phyloP scores from a whole-genome alignment of 345 rosid genomes.

The Luvunga scandens region DNA sequence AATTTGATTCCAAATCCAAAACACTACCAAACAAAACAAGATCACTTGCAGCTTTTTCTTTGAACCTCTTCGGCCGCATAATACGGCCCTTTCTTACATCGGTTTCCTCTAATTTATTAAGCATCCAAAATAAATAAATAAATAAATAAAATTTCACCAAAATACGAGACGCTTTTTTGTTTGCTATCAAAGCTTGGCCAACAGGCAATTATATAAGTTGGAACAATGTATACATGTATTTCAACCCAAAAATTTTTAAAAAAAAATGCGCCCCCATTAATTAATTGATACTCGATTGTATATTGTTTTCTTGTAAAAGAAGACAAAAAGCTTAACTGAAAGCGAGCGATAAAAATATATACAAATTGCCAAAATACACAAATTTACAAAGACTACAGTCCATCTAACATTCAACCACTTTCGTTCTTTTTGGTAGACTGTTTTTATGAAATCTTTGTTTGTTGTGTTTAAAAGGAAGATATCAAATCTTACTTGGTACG shows the following conservation, averaged over 20 bases:
- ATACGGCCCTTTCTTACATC: slow-evolving; percentile 44
- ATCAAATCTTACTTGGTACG: neutral
- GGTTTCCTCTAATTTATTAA: slow-evolving; percentile 21
- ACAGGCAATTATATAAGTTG: neutral
- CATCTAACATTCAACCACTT: slow-evolving; percentile 25
- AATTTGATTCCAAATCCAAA: slow-evolving; percentile 53
- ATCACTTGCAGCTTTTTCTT: slow-evolving; percentile 27
- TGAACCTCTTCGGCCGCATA: slow-evolving; percentile 39
- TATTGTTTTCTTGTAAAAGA: slow-evolving; percentile 13
- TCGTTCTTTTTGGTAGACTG: neutral
- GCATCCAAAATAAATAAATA: neutral
- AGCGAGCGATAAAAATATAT: neutral
- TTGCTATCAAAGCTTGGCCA: neutral
- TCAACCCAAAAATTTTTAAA: too few relatives aligned
- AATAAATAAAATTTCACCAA: neutral
- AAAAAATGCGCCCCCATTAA: neutral
- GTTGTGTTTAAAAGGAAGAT: neutral
- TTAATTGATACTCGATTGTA: neutral
- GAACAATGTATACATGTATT: too few relatives aligned
- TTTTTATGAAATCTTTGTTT: slow-evolving; percentile 13
- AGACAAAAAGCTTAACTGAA: slow-evolving; percentile 20
- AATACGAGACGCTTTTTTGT: slow-evolving; percentile 11
- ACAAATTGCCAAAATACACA: slow-evolving; percentile 13
- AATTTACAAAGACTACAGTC: slow-evolving; percentile 20
- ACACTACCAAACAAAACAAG: slow-evolving; percentile 32